Base-by-base conservation (phyloP, 2,329 filamentous ascomycete species). In the Fusarium fracticaudum region DNA sequence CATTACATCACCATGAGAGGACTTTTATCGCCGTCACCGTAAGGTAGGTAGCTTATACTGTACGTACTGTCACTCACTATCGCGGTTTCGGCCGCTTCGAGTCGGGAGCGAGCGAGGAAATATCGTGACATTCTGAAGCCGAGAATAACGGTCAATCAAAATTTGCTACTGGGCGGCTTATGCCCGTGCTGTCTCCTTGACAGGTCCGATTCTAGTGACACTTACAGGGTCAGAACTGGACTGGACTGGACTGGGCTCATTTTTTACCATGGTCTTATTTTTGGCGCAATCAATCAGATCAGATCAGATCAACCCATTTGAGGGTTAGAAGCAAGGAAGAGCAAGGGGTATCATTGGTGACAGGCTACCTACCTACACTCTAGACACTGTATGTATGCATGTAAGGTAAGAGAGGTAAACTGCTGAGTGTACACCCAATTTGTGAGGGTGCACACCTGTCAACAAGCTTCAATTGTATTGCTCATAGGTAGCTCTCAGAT, bases 1-100 rank as follows among this genome's bases (percentile, higher is more conserved):
- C 63, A 77, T 77, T 77, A 77, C 76, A 77, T 77, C 76, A 77
- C 72, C 72, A 75, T 76, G 50, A 51, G 31, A 38, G 43, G 57
- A 67, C 65, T 47, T 33, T 43, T n/a, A 48, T 62, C 59, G 31
- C 44, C 24, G 55, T 62, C 41, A 63, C 66, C 48, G 33, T 35
- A 35, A 15, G 54, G 13, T 35, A 15, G 33, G 33, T 54, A 38
- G 40, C 43, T 45, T 50, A 45, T 24, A 40, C n/a, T 44, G 31
- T 58, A 18, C 37, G 31, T 37, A 55, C 33, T 29, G 24, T 17
- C 51, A 29, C 41, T 47, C 33, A 51, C 44, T 43, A 40, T 74
- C 71, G 57, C 64, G 64, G 38, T 72, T 68, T 67, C 62, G 59
- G 69, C 58, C 40, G 48, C 62, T 67, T 38, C 31, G 14, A 29